Evolutionary conservation across 2,329 filamentous ascomycete species (phyloP).

Genomic region (Atkinsonella texensis): DNA sequence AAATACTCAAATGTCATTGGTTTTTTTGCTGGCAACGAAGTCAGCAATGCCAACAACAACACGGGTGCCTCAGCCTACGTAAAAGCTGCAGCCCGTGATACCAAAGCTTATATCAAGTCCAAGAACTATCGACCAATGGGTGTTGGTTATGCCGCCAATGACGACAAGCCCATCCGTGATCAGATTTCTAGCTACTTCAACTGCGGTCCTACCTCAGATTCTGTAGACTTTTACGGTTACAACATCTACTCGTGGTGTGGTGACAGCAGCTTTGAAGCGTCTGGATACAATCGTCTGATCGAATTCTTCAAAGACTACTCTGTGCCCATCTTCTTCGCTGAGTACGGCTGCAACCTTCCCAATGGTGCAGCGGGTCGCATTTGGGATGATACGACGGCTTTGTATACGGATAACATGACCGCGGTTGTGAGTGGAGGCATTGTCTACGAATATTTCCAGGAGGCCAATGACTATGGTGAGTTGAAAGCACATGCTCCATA

Average conservation of each 20-base stretch:
- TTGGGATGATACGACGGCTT: conserved; percentile 73
- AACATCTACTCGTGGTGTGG: conserved; percentile 99
- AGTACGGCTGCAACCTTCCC: conserved; percentile 85
- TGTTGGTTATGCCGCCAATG: conserved; percentile 93
- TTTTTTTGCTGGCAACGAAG: conserved; percentile 98
- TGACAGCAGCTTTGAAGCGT: conserved; percentile 60
- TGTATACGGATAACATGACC: conserved; percentile 75
- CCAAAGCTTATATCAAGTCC: conserved; percentile 81
- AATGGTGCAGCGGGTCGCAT: conserved; percentile 53
- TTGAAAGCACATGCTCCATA: conserved; percentile 6
- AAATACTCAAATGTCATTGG: conserved; percentile 87
- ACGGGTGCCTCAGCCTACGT: conserved; percentile 86
- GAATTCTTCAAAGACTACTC: conserved; percentile 81
- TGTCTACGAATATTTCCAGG: conserved; percentile 97
- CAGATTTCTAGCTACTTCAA: conserved; percentile 89
- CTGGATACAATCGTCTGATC: conserved; percentile 73
- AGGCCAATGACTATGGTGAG: conserved; percentile 74
- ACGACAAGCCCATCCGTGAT: conserved; percentile 71
- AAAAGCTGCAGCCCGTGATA: conserved; percentile 94
- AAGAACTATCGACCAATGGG: conserved; percentile 69
- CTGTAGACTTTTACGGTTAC: conserved; percentile 98
- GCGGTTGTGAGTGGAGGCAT: conserved; percentile 88
- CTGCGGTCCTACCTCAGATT: conserved; percentile 52
- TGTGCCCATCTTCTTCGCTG: conserved; percentile 93
- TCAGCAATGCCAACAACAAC: conserved; percentile 80